These are phyloP conservation scores for Trapa bicornis DNA, from an alignment of 345 rosid genomes.

Conservation along the genomic window DNA sequence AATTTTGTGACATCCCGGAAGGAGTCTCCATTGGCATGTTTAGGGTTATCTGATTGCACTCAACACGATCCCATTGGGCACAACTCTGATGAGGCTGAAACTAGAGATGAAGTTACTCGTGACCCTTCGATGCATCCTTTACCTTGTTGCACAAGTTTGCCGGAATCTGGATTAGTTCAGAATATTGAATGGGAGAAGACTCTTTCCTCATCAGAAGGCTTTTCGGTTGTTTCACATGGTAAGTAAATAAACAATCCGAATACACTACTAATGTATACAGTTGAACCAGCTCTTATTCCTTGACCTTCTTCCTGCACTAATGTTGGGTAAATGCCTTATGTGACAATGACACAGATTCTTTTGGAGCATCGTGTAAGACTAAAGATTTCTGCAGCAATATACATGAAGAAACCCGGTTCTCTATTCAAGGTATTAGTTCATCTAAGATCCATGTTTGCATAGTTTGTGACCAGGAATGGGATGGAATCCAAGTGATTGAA, in stretches of 20 bases:
- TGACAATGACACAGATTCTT: slow-evolving; percentile 1
- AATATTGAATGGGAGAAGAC: background rate
- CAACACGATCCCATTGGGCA: background rate
- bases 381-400: slow-evolving; percentile 2
- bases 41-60: background rate
- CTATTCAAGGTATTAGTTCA: slow-evolving; percentile 6
- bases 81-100: background rate
- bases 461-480: background rate
- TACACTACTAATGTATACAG: background rate
- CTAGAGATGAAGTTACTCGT: background rate
- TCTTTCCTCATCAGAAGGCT: background rate
- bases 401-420: background rate
- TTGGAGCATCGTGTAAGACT: background rate
- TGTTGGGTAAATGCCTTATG: background rate
- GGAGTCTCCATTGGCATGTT: background rate
- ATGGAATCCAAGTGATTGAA: background rate
- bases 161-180: background rate
- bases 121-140: background rate
- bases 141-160: slow-evolving; percentile 1
- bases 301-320: background rate
- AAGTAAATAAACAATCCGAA: background rate
- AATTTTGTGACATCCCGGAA: background rate
- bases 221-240: background rate
- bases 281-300: background rate
- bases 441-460: background rate